Percentiles rank a stretch among this genome's conserved stretches.
Conservation (phyloP, 352 stramenopile species). For the Pythium dissimile region DNA sequence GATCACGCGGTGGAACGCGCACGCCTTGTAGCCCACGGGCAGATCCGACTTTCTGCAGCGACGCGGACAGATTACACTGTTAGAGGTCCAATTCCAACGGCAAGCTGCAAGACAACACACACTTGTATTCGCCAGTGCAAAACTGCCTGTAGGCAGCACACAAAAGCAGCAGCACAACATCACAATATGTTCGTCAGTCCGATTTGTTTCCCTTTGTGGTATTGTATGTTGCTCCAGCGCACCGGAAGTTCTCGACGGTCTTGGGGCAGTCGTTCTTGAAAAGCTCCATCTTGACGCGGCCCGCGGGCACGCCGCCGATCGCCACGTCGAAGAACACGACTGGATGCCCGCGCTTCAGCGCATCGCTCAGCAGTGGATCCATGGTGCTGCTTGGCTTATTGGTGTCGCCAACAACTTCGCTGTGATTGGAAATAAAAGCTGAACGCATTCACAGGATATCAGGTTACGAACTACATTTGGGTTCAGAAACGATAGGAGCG, state of each 20-base stretch:
- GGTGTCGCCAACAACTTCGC: too few relatives aligned
- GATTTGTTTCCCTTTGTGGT: too few relatives aligned
- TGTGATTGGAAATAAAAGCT: neutral
- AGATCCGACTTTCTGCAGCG: slow-evolving; percentile 66
- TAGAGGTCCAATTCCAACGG: neutral
- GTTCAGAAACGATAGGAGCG: too few relatives aligned
- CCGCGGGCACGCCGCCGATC: slow-evolving; percentile 83
- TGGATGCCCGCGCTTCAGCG: slow-evolving; percentile 90
- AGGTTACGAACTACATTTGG: too few relatives aligned
- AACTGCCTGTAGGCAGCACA: slow-evolving; percentile 91
- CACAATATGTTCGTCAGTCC: slow-evolving; percentile 1
- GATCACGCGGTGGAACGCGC: slow-evolving; percentile 88
- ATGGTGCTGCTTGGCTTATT: slow-evolving; percentile 45
- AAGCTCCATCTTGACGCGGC: slow-evolving; percentile 94
- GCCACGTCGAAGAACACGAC: slow-evolving; percentile 96
- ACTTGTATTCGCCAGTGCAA: slow-evolving; percentile 96
- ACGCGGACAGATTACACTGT: slow-evolving; percentile 35
- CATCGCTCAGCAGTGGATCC: slow-evolving; percentile 89
- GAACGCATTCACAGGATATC: too few relatives aligned
- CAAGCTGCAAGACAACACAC: slow-evolving; percentile 10
- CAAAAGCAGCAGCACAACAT: slow-evolving; percentile 4
- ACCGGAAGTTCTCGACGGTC: slow-evolving; percentile 97
- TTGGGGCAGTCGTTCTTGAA: slow-evolving; percentile 95
- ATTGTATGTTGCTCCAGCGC: neutral
- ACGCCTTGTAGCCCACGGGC: slow-evolving; percentile 86